phyloP scores from a whole-genome alignment of 768 basidiomycete genomes.

The Leccinellum rugosiceps region DNA sequence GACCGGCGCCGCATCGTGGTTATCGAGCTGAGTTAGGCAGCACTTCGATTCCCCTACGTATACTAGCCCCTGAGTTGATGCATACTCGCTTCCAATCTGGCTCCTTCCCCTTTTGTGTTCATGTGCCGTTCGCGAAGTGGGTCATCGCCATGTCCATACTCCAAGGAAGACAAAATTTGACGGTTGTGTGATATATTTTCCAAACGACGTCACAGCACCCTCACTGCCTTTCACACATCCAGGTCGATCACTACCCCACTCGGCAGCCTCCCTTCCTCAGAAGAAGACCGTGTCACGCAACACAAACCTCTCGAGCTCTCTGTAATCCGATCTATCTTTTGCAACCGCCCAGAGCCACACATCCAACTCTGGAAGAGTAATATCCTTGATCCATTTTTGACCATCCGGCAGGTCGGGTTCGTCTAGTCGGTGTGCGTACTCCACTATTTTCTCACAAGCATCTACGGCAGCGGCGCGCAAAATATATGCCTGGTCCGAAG shows the following conservation, averaged over 20 bases:
- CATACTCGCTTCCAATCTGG: constrained; percentile 7
- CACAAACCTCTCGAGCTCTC: constrained; percentile 64
- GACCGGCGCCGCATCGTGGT: constrained; percentile 5
- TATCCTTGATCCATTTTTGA: constrained; percentile 48
- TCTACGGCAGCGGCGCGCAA: constrained; percentile 78
- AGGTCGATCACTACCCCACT: not conserved
- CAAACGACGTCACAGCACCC: constrained; percentile 4
- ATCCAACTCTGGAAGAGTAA: constrained; percentile 63
- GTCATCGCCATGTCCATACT: not conserved
- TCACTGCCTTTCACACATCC: not conserved
- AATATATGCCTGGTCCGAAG: constrained; percentile 59
- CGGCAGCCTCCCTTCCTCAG: constrained; percentile 28
- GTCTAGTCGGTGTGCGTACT: constrained; percentile 41
- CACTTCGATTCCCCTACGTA: constrained; percentile 8
- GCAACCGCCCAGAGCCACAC: constrained; percentile 83
- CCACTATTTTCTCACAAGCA: constrained; percentile 69
- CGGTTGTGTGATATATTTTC: not conserved
- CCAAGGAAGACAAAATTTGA: not conserved
- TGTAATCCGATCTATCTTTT: constrained; percentile 73
- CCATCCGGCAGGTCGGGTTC: constrained; percentile 23
- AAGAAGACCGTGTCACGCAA: constrained; percentile 67
- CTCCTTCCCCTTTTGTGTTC: not conserved
- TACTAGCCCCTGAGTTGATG: constrained; percentile 1
- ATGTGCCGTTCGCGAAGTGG: not conserved
- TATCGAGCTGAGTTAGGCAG: not conserved